These are phyloP conservation scores for Stephanodiscus triporus DNA, from an alignment of 108 stramenopile species.

Conservation along the genomic window DNA sequence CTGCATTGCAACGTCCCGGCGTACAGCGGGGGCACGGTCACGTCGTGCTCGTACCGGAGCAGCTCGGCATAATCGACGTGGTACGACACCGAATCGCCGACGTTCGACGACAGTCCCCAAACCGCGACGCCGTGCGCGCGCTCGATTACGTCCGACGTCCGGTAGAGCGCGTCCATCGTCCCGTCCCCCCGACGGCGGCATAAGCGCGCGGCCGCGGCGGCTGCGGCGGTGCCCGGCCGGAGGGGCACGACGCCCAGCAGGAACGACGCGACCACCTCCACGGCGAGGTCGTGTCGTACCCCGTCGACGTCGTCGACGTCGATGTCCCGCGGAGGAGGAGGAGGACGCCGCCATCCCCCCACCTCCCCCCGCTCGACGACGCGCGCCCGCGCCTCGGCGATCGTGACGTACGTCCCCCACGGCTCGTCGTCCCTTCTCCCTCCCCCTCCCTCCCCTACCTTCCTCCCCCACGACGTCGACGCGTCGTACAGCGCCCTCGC, in stretches of 20 bases:
- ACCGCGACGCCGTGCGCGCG: slow-evolving; percentile 72
- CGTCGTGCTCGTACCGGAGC: slow-evolving; percentile 72
- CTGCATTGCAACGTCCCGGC: slow-evolving; percentile 86
- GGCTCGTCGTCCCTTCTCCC: slow-evolving; percentile 30
- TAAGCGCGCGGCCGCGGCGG: background rate
- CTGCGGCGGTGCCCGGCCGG: slow-evolving; percentile 8
- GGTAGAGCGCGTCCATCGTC: background rate
- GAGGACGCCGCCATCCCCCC: background rate
- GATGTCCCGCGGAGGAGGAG: no score
- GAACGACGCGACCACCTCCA: slow-evolving; percentile 47
- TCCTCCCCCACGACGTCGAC: background rate
- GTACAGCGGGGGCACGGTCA: slow-evolving; percentile 76
- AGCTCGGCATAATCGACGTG: slow-evolving; percentile 90
- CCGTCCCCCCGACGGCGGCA: slow-evolving; percentile 5
- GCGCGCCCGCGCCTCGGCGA: slow-evolving; percentile 53
- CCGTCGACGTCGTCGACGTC: slow-evolving; percentile 12
- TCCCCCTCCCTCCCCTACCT: background rate
- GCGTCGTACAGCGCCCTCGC: slow-evolving; percentile 29
- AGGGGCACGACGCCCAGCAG: slow-evolving; percentile 33
- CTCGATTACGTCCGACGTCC: background rate
- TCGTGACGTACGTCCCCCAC: slow-evolving; percentile 80
- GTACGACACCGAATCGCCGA: slow-evolving; percentile 67
- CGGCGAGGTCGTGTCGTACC: slow-evolving; percentile 45
- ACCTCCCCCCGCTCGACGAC: slow-evolving; percentile 24
- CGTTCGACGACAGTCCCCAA: slow-evolving; percentile 67